These are phyloP conservation scores for Phytophthora colocasiae DNA, from an alignment of 352 stramenopile genomes.

Conservation along the genomic window DNA sequence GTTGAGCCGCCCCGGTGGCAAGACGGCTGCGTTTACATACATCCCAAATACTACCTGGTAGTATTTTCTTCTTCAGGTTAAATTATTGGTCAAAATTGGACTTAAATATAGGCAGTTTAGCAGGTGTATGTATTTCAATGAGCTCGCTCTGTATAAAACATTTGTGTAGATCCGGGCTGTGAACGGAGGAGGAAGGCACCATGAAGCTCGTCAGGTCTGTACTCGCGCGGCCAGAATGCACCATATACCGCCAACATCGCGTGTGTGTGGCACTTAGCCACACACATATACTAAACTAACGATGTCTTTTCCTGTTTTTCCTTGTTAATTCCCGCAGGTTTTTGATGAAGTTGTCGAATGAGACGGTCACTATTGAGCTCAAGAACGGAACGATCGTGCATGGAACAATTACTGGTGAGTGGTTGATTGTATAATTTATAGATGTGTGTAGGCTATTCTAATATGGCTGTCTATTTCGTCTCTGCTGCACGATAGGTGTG, in stretches of 20 bases:
- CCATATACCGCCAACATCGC: background rate
- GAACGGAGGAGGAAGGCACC: slow-evolving; percentile 7
- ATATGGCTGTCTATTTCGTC: background rate
- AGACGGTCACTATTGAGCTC: slow-evolving; percentile 99
- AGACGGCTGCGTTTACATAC: too few relatives aligned
- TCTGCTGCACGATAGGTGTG: slow-evolving; percentile 77
- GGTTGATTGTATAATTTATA: background rate
- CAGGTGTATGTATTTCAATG: too few relatives aligned
- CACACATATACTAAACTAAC: background rate
- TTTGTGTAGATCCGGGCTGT: slow-evolving; percentile 1
- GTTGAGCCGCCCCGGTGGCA: too few relatives aligned
- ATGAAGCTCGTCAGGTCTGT: slow-evolving; percentile 61
- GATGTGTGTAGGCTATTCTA: slow-evolving; percentile 2
- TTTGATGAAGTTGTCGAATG: slow-evolving; percentile 99
- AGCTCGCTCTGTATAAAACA: background rate
- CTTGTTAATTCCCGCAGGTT: slow-evolving; percentile 65
- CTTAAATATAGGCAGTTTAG: too few relatives aligned
- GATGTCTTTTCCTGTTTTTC: background rate
- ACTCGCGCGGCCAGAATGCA: background rate
- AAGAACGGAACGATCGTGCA: slow-evolving; percentile 99
- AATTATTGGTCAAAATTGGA: too few relatives aligned
- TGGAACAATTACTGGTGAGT: slow-evolving; percentile 95
- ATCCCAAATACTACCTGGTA: too few relatives aligned
- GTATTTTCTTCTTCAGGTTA: too few relatives aligned
- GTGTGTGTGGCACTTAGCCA: background rate